These are phyloP conservation scores for Geotrichum citri-aurantii DNA, from an alignment of 1,139 yeast species.

Conservation along the genomic window DNA sequence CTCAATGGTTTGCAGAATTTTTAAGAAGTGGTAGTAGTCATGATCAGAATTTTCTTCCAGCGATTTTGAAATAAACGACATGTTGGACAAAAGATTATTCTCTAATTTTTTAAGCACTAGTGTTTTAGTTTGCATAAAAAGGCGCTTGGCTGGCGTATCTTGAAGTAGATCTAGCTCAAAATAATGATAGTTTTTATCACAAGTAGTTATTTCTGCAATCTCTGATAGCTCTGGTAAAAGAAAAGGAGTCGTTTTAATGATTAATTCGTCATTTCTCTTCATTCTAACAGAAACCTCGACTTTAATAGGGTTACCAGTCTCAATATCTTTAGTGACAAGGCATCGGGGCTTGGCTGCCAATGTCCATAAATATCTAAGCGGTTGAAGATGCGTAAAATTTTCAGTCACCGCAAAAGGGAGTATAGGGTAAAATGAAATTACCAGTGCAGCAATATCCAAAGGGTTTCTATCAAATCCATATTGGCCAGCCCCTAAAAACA, in stretches of 20 bases:
- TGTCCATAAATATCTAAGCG: conserved; percentile 88
- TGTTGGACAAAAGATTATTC: conserved; percentile 41
- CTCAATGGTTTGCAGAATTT: conserved; percentile 8
- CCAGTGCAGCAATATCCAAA: conserved; percentile 65
- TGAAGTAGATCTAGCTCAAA: conserved; percentile 41
- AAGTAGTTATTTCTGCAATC: conserved; percentile 43
- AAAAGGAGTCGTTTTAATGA: conserved; percentile 50
- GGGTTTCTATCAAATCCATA: conserved; percentile 65
- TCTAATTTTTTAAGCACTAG: conserved; percentile 47
- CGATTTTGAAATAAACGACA: conserved; percentile 34
- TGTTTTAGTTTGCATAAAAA: conserved; percentile 39
- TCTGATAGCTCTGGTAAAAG: conserved; percentile 56
- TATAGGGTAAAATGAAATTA: conserved; percentile 71
- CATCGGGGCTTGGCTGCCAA: conserved; percentile 78
- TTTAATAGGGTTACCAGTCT: conserved; percentile 44
- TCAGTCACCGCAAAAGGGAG: conserved; percentile 45
- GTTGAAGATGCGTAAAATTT: conserved; percentile 66
- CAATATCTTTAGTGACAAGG: conserved; percentile 65
- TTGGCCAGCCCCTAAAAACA: conserved; percentile 91
- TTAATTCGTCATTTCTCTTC: conserved; percentile 39
- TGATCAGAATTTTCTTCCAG: conserved; percentile 17
- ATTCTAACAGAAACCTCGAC: conserved; percentile 38
- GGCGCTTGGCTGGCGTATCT: conserved; percentile 40
- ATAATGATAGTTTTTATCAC: conserved; percentile 43
- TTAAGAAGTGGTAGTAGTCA: conserved; percentile 1